phyloP scores from a whole-genome alignment of 169 alveolate genomes.

The Hepatocystis sp. region DNA sequence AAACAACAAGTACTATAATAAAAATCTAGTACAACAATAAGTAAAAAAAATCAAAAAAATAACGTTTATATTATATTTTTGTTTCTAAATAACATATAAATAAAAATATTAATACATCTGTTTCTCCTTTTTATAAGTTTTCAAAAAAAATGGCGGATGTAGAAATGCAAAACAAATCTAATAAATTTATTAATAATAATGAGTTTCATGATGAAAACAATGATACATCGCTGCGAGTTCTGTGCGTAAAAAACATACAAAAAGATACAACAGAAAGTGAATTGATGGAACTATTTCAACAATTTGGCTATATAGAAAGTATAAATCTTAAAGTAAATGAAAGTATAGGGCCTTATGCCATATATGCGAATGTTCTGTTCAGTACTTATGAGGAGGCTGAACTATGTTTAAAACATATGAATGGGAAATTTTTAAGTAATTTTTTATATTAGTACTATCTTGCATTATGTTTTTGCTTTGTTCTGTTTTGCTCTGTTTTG shows the following conservation, averaged over 20 bases:
- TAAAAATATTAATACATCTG: too few relatives aligned
- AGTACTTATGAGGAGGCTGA: slow-evolving; percentile 77
- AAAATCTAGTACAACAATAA: too few relatives aligned
- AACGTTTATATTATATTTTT: too few relatives aligned
- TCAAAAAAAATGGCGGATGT: slow-evolving; percentile 70
- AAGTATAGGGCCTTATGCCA: slow-evolving; percentile 76
- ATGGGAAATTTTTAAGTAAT: slow-evolving; percentile 75
- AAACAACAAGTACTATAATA: too few relatives aligned
- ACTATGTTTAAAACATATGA: slow-evolving; percentile 70
- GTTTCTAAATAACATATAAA: too few relatives aligned
- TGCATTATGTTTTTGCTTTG: background rate
- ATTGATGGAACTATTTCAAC: slow-evolving; percentile 53
- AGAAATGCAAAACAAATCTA: slow-evolving; percentile 72
- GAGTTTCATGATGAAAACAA: slow-evolving; percentile 59
- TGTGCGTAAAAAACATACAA: slow-evolving; percentile 74
- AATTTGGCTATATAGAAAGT: slow-evolving; percentile 74
- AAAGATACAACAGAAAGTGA: slow-evolving; percentile 75
- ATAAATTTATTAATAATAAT: slow-evolving; percentile 55
- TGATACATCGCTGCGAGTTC: slow-evolving; percentile 52
- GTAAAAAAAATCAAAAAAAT: too few relatives aligned
- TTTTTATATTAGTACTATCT: background rate
- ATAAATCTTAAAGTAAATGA: slow-evolving; percentile 71
- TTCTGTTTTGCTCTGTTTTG: too few relatives aligned
- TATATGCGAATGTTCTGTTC: slow-evolving; percentile 71
- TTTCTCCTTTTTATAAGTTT: slow-evolving; percentile 3